Evolutionary conservation across 1,139 yeast genomes (phyloP), one percentile per base, ranked within the genome.

Genomic region (Blastobotrys aristatus): DNA sequence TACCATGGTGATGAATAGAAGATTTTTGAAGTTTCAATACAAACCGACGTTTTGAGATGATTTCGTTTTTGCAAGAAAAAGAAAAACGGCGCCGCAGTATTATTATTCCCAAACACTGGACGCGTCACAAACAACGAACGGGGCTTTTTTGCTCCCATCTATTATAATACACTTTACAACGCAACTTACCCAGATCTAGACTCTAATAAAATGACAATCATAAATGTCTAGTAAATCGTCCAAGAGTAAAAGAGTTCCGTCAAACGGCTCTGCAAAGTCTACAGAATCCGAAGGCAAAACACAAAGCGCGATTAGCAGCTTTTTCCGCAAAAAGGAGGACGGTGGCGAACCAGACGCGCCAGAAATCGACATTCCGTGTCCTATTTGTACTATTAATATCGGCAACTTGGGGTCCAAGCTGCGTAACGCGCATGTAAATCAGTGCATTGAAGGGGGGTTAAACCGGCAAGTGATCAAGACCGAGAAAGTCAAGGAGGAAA

Each of bases 91-190:
- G 30, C 8, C 11, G 13, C 30, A 26, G 11, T 26, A 13, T 13
- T 26, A 26, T 69, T 69, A 29, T 64, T 57, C 4, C 62, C 63
- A 71, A 72, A 76, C 55, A 79, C 76, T 47, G 75, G n/a, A n/a
- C n/a, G n/a, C n/a, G n/a, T n/a, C n/a, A n/a, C n/a, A n/a, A n/a
- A n/a, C n/a, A n/a, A n/a, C n/a, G n/a, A n/a, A n/a, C n/a, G n/a
- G n/a, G n/a, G n/a, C n/a, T n/a, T n/a, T n/a, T n/a, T n/a, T n/a
- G n/a, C n/a, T n/a, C n/a, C n/a, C n/a, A n/a, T n/a, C n/a, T n/a
- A n/a, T n/a, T n/a, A n/a, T n/a, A n/a, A n/a, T n/a, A n/a, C n/a
- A n/a, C n/a, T n/a, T n/a, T n/a, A n/a, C n/a, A n/a, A n/a, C n/a
- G n/a, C n/a, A n/a, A n/a, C n/a, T n/a, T n/a, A n/a, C n/a, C n/a